Percentiles rank a stretch among this genome's conserved stretches.
Conservation (phyloP, 2,329 filamentous ascomycete genomes). For the Pseudomassariella vexata region DNA sequence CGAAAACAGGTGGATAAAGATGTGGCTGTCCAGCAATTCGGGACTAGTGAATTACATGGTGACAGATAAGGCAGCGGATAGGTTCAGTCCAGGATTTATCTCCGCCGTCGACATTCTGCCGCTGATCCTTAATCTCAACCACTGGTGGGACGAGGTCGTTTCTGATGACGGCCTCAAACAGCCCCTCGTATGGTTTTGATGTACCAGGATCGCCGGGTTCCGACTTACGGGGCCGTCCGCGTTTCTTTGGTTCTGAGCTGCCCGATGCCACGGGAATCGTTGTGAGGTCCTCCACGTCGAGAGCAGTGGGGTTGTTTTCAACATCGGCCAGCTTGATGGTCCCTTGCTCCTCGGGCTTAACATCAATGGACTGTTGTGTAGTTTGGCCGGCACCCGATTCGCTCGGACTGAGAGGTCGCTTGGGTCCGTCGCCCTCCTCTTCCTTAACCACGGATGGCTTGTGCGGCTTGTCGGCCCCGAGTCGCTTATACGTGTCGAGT, state of each 20-base stretch:
- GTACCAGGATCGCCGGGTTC: conserved; percentile 24
- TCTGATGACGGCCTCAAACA: conserved; percentile 45
- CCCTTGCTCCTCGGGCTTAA: conserved; percentile 36
- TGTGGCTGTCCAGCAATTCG: too few species aligned
- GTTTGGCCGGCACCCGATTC: conserved; percentile 44
- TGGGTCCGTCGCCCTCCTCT: conserved; percentile 31
- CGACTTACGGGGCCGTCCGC: conserved; percentile 33
- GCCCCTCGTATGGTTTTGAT: conserved; percentile 41
- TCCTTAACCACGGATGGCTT: conserved; percentile 28
- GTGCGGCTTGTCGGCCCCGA: conserved; percentile 47
- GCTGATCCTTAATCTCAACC: conserved; percentile 47
- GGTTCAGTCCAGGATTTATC: conserved; percentile 49
- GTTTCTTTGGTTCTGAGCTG: conserved; percentile 19
- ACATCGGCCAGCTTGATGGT: conserved; percentile 27
- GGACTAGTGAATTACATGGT: conserved; percentile 37
- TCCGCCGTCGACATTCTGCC: conserved; percentile 39
- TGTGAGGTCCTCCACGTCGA: conserved; percentile 24
- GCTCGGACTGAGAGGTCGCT: conserved; percentile 45
- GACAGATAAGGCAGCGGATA: conserved; percentile 45
- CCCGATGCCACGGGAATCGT: conserved; percentile 26
- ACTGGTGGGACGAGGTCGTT: conserved; percentile 41
- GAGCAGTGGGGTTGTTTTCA: conserved; percentile 15
- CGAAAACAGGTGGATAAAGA: too few species aligned
- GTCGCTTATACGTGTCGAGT: conserved; percentile 39
- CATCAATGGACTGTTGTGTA: conserved; percentile 45